phyloP scores from a whole-genome alignment of 2,329 filamentous ascomycete genomes.

The Calycina marina region DNA sequence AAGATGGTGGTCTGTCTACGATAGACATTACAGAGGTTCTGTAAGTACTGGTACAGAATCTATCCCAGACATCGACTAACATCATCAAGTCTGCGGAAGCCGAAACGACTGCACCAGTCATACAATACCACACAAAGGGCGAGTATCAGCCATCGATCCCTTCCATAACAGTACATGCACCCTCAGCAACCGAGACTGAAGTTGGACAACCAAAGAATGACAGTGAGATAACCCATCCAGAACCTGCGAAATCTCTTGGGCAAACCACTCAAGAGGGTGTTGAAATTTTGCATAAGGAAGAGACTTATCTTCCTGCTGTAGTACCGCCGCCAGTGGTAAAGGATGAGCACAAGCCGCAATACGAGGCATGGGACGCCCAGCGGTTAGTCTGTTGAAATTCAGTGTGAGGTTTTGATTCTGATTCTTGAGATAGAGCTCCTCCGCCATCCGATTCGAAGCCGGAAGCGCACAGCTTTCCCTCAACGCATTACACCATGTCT shows the following conservation, averaged over 20 bases:
- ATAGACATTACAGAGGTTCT: constrained; percentile 58
- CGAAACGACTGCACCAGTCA: constrained; percentile 13
- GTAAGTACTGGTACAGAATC: constrained; percentile 23
- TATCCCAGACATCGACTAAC: constrained; percentile 4
- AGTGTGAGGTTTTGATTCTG: constrained; percentile 5
- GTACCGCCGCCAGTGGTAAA: constrained; percentile 13
- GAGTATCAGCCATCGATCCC: constrained; percentile 22
- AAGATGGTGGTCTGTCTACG: constrained; percentile 90
- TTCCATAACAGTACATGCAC: too few species aligned
- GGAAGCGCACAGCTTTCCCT: constrained; percentile 74
- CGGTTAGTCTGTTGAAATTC: constrained; percentile 29
- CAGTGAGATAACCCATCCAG: constrained; percentile 15
- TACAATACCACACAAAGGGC: constrained; percentile 22
- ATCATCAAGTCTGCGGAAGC: constrained; percentile 14
- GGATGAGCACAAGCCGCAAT: constrained; percentile 9
- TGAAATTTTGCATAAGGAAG: constrained; percentile 12
- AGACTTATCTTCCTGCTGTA: constrained; percentile 22
- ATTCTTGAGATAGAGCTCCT: constrained; percentile 26
- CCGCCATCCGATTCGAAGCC: constrained; percentile 56
- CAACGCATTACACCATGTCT: constrained; percentile 71
- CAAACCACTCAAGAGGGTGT: not conserved
- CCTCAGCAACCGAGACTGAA: too few species aligned
- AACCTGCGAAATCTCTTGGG: constrained; percentile 7
- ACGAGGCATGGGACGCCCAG: constrained; percentile 29
- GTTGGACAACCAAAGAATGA: too few species aligned